These are phyloP conservation scores for Helminthosporium solani DNA, from an alignment of 2,329 filamentous ascomycete genomes.

Conservation along the genomic window DNA sequence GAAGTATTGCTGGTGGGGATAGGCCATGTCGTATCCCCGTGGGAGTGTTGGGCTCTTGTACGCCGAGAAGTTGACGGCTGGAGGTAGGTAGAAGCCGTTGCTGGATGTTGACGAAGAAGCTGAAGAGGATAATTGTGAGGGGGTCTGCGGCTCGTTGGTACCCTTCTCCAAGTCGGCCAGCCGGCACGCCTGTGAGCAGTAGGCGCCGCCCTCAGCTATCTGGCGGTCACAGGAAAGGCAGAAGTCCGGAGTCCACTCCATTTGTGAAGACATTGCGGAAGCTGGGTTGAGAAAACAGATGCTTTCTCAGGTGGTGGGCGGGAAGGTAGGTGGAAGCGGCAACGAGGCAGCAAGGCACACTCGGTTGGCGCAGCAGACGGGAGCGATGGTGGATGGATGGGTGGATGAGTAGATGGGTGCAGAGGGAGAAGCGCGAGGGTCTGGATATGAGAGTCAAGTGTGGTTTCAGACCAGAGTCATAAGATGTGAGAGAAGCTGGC, in stretches of 20 bases:
- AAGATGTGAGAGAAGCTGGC: constrained; percentile 1
- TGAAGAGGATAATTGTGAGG: constrained; percentile 53
- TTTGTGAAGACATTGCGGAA: constrained; percentile 41
- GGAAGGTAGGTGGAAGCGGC: constrained; percentile 5
- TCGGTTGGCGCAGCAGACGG: constrained; percentile 6
- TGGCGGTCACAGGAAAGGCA: constrained; percentile 93
- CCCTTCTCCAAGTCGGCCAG: constrained; percentile 82
- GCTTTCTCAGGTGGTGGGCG: constrained; percentile 3
- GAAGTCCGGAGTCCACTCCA: constrained; percentile 83
- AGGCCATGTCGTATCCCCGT: constrained; percentile 41
- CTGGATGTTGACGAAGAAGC: constrained; percentile 54
- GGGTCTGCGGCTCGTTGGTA: constrained; percentile 37
- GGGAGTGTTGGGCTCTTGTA: constrained; percentile 59
- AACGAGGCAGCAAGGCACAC: constrained; percentile 5
- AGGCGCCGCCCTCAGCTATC: constrained; percentile 71
- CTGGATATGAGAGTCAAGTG: constrained; percentile 1
- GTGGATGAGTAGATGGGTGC: too few species aligned
- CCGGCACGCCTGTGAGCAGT: constrained; percentile 90
- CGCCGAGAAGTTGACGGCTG: constrained; percentile 72
- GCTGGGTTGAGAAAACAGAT: too few species aligned
- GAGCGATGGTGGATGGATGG: constrained; percentile 1
- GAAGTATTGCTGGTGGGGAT: constrained; percentile 47
- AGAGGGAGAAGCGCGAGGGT: not conserved
- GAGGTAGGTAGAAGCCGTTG: constrained; percentile 66
- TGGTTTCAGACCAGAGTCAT: constrained; percentile 14